Conservation (phyloP, 2,329 filamentous ascomycete genomes). For the Pseudopyrenochaeta lycopersici region DNA sequence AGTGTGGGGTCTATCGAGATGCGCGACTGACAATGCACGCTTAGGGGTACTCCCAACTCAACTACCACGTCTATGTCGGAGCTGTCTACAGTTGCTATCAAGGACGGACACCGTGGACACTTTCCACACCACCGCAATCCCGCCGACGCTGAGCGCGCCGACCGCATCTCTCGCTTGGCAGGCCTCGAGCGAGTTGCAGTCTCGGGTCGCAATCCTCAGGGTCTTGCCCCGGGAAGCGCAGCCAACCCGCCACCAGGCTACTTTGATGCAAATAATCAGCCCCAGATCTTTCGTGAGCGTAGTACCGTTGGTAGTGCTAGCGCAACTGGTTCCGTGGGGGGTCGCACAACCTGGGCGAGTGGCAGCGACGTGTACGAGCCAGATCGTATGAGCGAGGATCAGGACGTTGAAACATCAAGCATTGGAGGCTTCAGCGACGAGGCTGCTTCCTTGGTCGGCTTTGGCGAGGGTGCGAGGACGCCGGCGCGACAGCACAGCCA, state of each 20-base stretch:
- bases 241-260: conserved; percentile 65
- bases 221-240: conserved; percentile 57
- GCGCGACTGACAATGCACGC: conserved; percentile 20
- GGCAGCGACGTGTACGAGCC: conserved; percentile 69
- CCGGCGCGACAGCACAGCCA: conserved; percentile 67
- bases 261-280: conserved; percentile 79
- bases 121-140: conserved; percentile 71
- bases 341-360: conserved; percentile 72
- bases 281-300: conserved; percentile 73
- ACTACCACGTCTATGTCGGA: conserved; percentile 91
- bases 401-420: conserved; percentile 67
- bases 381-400: conserved; percentile 75
- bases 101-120: conserved; percentile 91
- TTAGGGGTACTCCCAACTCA: conserved; percentile 89
- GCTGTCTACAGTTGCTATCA: conserved; percentile 92
- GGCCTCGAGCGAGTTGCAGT: conserved; percentile 89
- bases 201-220: conserved; percentile 64
- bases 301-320: conserved; percentile 92
- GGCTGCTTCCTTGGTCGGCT: conserved; percentile 84
- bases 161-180: conserved; percentile 92
- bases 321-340: conserved; percentile 81
- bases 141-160: conserved; percentile 89
- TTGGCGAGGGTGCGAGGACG: conserved; percentile 84
- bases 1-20: conserved; percentile 12
- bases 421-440: conserved; percentile 87